Percentiles rank a stretch among this genome's conserved stretches.
Conservation (phyloP, 148 eudicot genomes). For the Nepenthes mirabilis region DNA sequence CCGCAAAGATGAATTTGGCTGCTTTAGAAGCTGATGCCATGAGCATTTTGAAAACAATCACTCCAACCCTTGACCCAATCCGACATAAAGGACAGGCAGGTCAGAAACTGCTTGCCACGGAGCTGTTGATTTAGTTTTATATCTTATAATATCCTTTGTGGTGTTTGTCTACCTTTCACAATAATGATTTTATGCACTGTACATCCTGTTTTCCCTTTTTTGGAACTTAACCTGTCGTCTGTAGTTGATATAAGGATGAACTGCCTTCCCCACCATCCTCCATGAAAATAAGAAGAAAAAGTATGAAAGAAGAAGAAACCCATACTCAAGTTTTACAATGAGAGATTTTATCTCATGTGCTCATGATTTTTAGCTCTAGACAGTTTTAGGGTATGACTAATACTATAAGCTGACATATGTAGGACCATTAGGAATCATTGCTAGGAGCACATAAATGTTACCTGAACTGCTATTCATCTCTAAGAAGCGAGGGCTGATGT, state of each 20-base stretch:
- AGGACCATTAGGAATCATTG: not conserved
- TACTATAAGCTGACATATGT: not conserved
- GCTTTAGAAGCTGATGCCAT: slow-evolving; percentile 52
- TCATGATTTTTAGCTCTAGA: not conserved
- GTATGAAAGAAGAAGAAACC: not conserved
- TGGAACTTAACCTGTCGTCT: too few relatives aligned
- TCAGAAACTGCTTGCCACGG: slow-evolving; percentile 14
- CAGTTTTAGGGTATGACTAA: not conserved
- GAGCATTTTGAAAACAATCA: slow-evolving; percentile 50
- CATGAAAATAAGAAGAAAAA: too few relatives aligned
- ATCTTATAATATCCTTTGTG: not conserved
- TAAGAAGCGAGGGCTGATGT: too few relatives aligned
- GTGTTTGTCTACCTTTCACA: too few relatives aligned
- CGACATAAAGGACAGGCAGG: slow-evolving; percentile 95
- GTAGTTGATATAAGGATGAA: too few relatives aligned
- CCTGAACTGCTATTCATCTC: not conserved
- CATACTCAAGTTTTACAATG: not conserved
- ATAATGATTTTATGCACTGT: too few relatives aligned
- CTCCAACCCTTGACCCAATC: slow-evolving; percentile 50
- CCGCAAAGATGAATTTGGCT: slow-evolving; percentile 20
- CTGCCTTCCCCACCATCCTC: too few relatives aligned
- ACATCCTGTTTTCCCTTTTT: too few relatives aligned
- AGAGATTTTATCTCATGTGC: not conserved
- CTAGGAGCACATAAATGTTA: not conserved
- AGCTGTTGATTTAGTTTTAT: not conserved